phyloP scores from a whole-genome alignment of 768 basidiomycete species.

The Boletus vinaceobasis region DNA sequence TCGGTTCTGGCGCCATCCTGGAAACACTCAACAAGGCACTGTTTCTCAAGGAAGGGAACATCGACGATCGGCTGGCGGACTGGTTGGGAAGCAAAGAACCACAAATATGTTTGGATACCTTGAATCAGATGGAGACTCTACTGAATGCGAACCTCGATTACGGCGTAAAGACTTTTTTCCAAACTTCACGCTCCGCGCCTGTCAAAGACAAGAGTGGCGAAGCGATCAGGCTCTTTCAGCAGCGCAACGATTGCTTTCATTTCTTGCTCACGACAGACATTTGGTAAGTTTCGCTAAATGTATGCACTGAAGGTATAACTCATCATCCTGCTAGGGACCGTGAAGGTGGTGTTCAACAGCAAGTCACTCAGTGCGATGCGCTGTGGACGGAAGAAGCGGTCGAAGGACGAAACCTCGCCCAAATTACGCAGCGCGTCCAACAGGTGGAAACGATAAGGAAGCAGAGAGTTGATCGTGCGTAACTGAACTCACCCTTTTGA shows the following conservation, averaged over 20 bases:
- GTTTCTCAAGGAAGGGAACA: neutral
- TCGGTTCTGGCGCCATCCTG: constrained; percentile 1
- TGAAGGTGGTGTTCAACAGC: neutral
- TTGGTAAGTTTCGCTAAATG: neutral
- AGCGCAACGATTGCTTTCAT: neutral
- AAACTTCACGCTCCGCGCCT: too few relatives aligned
- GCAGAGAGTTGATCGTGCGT: neutral
- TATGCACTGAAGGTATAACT: neutral
- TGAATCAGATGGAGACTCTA: constrained; percentile 3
- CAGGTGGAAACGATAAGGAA: neutral
- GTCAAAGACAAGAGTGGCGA: neutral
- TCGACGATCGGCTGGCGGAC: constrained; percentile 3
- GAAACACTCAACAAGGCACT: constrained; percentile 3
- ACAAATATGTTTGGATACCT: neutral
- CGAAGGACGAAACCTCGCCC: neutral
- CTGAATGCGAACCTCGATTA: neutral
- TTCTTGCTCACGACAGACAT: constrained; percentile 2
- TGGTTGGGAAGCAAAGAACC: constrained; percentile 6
- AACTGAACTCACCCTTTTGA: neutral
- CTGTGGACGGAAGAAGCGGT: neutral
- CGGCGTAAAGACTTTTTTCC: neutral
- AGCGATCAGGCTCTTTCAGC: constrained; percentile 5
- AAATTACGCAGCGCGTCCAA: neutral
- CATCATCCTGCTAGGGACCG: neutral
- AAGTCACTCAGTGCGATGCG: neutral